A percentile compares a stretch with the other conserved stretches of the same genome.
These are phyloP conservation scores for Fusarium multiceps DNA, from an alignment of 2,329 filamentous ascomycete genomes.

Conservation along the genomic window DNA sequence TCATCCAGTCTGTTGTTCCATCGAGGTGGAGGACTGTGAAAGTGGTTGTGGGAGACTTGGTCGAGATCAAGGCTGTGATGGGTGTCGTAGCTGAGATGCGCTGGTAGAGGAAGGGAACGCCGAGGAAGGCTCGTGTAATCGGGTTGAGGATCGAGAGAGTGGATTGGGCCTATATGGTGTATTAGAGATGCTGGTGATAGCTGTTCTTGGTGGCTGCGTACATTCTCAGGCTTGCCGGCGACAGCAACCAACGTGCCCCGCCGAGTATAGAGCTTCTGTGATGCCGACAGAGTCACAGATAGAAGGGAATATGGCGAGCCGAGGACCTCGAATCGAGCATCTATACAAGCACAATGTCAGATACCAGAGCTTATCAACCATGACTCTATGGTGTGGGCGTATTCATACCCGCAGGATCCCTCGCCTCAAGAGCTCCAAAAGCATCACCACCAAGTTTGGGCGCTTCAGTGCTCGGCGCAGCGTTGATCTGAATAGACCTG, in stretches of 20 bases:
- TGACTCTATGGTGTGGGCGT: slow-evolving; percentile 3
- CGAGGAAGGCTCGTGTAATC: slow-evolving; percentile 79
- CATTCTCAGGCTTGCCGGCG: slow-evolving; percentile 90
- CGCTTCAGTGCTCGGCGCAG: slow-evolving; percentile 67
- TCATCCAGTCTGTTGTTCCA: slow-evolving; percentile 94
- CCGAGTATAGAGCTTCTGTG: slow-evolving; percentile 91
- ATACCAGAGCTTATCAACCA: not conserved
- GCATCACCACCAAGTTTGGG: slow-evolving; percentile 64
- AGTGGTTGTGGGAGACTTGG: slow-evolving; percentile 86
- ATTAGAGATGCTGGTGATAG: slow-evolving; percentile 4
- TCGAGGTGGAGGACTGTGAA: slow-evolving; percentile 91
- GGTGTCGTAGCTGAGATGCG: slow-evolving; percentile 87
- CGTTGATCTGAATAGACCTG: slow-evolving; percentile 71
- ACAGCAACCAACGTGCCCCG: slow-evolving; percentile 91
- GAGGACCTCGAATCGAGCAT: slow-evolving; percentile 94
- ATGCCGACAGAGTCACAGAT: slow-evolving; percentile 91
- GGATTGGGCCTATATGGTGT: slow-evolving; percentile 75
- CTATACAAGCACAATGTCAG: slow-evolving; percentile 59
- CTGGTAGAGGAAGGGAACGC: slow-evolving; percentile 96
- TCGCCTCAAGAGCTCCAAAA: slow-evolving; percentile 62
- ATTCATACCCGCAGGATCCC: slow-evolving; percentile 63
- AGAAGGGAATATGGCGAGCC: slow-evolving; percentile 93
- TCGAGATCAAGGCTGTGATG: slow-evolving; percentile 87
- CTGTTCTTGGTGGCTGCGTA: slow-evolving; percentile 51
- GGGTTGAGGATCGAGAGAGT: slow-evolving; percentile 89